Conservation (phyloP, 2,329 filamentous ascomycete species). For the Phyllosticta citribraziliensis region DNA sequence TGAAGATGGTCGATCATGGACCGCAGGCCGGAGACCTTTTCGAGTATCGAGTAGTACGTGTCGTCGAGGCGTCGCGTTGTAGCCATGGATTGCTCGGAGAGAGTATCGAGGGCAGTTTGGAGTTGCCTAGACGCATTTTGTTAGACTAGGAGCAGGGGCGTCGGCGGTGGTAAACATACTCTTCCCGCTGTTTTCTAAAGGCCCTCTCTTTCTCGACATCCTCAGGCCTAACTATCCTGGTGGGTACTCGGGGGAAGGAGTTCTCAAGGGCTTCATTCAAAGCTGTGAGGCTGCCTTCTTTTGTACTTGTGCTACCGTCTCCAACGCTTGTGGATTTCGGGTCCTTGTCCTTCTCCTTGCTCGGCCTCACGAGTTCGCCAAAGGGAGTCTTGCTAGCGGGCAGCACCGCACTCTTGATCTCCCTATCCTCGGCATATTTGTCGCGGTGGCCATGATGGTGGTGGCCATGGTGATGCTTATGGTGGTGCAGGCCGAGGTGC, state of each 20-base stretch:
- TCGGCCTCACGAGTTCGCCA: conserved; percentile 30
- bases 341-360: conserved; percentile 17
- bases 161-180: conserved; percentile 18
- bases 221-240: conserved; percentile 25
- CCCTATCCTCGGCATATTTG: conserved; percentile 24
- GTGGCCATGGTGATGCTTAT: conserved; percentile 18
- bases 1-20: conserved; percentile 55
- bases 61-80: conserved; percentile 60
- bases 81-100: conserved; percentile 51
- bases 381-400: conserved; percentile 36
- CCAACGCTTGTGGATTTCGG: not conserved
- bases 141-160: not conserved
- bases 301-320: conserved; percentile 21
- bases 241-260: not conserved
- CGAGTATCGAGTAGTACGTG: conserved; percentile 63
- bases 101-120: conserved; percentile 29
- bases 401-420: conserved; percentile 35
- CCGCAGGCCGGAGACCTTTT: conserved; percentile 56
- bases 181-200: conserved; percentile 26
- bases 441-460: conserved; percentile 16
- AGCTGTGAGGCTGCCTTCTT: conserved; percentile 20
- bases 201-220: conserved; percentile 30
- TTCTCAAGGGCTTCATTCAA: not conserved
- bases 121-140: conserved; percentile 23
- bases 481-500: conserved; percentile 22